phyloP scores from a whole-genome alignment of 2,329 filamentous ascomycete species.

The Cryphonectria radicalis region DNA sequence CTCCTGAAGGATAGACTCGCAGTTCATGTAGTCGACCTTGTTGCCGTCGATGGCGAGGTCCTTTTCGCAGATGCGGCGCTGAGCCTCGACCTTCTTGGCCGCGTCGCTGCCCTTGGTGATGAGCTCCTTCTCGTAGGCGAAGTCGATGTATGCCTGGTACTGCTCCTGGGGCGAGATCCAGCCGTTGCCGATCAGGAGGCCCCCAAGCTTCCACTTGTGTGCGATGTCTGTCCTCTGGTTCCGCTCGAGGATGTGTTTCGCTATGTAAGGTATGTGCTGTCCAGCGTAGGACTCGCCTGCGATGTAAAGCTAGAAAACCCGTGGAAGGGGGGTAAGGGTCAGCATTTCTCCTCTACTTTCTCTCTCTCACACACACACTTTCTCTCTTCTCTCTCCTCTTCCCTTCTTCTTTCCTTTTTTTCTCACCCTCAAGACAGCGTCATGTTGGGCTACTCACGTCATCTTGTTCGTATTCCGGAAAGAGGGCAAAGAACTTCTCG shows the following conservation, averaged over 20 bases:
- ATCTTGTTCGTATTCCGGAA: constrained; percentile 88
- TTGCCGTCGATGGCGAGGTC: constrained; percentile 56
- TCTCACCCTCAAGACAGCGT: not conserved
- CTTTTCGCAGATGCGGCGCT: constrained; percentile 71
- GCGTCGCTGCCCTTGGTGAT: constrained; percentile 68
- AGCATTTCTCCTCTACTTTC: not conserved
- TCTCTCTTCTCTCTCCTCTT: too few species aligned
- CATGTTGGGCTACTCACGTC: constrained; percentile 67
- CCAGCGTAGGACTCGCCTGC: constrained; percentile 97
- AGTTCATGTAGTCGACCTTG: constrained; percentile 69
- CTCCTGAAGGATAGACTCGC: constrained; percentile 76
- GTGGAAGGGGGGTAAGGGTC: not conserved
- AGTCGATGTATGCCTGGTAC: constrained; percentile 85
- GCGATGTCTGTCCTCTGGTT: constrained; percentile 66
- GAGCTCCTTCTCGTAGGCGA: constrained; percentile 76
- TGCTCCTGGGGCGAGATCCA: constrained; percentile 94
- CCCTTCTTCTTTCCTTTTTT: too few species aligned
- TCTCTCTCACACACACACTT: too few species aligned
- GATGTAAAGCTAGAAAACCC: constrained; percentile 73
- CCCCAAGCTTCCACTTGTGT: constrained; percentile 75
- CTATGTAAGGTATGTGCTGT: constrained; percentile 96
- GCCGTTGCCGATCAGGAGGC: constrained; percentile 92
- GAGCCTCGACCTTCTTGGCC: constrained; percentile 68
- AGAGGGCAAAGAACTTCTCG: constrained; percentile 87
- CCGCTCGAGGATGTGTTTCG: constrained; percentile 84